Conservation (phyloP, 164 flowering plant genomes). For the Sextonia rubra region DNA sequence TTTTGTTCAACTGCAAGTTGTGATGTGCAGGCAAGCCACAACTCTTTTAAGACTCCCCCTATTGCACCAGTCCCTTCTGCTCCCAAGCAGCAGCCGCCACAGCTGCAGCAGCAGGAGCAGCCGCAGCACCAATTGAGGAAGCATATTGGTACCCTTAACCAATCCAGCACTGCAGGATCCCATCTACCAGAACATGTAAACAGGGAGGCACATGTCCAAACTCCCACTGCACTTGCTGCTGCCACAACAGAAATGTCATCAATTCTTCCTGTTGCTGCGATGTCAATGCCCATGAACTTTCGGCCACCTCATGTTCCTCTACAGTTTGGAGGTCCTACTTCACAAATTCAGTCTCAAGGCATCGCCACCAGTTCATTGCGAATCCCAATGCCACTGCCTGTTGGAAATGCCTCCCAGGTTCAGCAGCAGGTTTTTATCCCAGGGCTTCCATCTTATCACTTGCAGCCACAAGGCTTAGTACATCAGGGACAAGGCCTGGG, state of each 20-base stretch:
- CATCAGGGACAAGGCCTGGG: constrained; percentile 67
- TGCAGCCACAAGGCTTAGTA: constrained; percentile 27
- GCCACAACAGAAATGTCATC: constrained; percentile 46
- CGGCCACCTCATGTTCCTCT: constrained; percentile 57
- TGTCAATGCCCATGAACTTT: constrained; percentile 51
- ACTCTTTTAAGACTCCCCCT: constrained; percentile 39
- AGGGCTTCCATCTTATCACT: constrained; percentile 53
- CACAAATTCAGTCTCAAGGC: constrained; percentile 60
- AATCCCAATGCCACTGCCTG: constrained; percentile 47
- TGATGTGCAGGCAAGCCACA: constrained; percentile 58
- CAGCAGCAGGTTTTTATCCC: constrained; percentile 68
- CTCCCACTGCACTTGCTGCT: constrained; percentile 26
- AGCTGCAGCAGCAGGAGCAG: constrained; percentile 29
- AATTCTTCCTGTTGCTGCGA: constrained; percentile 41
- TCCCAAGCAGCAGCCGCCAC: constrained; percentile 52
- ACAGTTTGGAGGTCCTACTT: constrained; percentile 64
- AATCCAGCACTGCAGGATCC: constrained; percentile 35
- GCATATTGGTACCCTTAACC: constrained; percentile 31
- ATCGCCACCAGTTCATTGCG: constrained; percentile 38
- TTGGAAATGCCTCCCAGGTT: constrained; percentile 59
- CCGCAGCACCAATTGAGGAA: constrained; percentile 35
- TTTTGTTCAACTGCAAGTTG: neutral
- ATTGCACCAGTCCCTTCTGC: constrained; percentile 43
- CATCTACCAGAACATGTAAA: constrained; percentile 36
- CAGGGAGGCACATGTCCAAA: constrained; percentile 37